Base-by-base conservation (phyloP, 108 stramenopile genomes). In the Cyclotella choctawhatcheeana region DNA sequence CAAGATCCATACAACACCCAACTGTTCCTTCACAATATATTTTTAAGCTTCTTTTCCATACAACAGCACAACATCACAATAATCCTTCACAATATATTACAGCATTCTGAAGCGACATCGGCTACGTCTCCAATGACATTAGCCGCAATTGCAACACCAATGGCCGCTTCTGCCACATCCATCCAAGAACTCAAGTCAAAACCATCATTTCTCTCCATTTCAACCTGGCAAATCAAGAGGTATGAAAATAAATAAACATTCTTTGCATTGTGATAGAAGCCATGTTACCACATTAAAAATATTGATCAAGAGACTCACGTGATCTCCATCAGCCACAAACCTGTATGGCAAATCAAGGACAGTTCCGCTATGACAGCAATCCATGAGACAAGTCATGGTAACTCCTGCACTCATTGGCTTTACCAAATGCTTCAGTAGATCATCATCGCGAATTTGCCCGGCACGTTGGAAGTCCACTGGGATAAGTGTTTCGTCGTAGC, bases 361-460 rank as follows among this genome's bases (percentile, higher is more conserved):
- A 27, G 91, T 88, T 64, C 91, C 91, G 50, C 69, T 70, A 27
- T 70, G 69, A 25, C 69, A 70, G 56, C 69, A 70, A 24, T 70
- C 69, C 69, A 70, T 70, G 12, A 88, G 37, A 76, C 85, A 48
- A 0, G 90, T 88, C 44, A 96, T 85, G 8, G 71, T 76, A 18
- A 93, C 92, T 72, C 90, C 93, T 31, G 64, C 79, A 17, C 69
- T 67, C 81, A 97, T 84, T 14, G 88, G 87, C 44, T 79, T 68
- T 12, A 95, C 92, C 32, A 97, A 67, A 61, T 76, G 54, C 68
- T 84, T 81, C 44, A 84, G 83, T 22, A 97, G 47, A n/a, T 89
- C 88, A 76, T 93, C 97, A 66, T 96, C 92, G 0, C 76, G 56
- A 76, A 97, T 97, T 61, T 94, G 92, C 8, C 96, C 96, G n/a